Percentiles rank a stretch among this genome's conserved stretches.
These are phyloP conservation scores for Guyanaporus albipodus DNA, from an alignment of 768 basidiomycete species.

Conservation along the genomic window DNA sequence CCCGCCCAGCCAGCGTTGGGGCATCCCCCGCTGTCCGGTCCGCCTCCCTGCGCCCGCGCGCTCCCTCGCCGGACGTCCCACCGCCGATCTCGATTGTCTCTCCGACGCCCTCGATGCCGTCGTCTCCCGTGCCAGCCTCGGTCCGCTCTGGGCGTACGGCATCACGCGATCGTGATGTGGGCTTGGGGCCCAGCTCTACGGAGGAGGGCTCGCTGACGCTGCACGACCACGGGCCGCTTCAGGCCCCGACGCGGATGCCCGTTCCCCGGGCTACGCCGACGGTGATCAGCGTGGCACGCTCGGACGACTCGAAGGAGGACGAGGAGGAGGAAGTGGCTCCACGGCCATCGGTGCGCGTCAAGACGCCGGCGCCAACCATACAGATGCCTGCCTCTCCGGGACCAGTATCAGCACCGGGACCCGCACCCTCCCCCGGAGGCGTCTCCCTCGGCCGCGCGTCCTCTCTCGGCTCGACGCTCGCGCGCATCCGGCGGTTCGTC, in stretches of 20 bases:
- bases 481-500: slow-evolving; percentile 36
- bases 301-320: too few relatives aligned
- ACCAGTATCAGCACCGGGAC: too few relatives aligned
- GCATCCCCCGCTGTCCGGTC: not conserved
- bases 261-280: not conserved
- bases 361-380: too few relatives aligned
- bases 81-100: slow-evolving; percentile 18
- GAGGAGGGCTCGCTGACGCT: slow-evolving; percentile 20
- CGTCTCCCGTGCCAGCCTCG: slow-evolving; percentile 4
- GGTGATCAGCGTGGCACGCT: too few relatives aligned
- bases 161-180: too few relatives aligned
- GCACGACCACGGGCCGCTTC: slow-evolving; percentile 7
- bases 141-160: too few relatives aligned
- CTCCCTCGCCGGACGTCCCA: not conserved
- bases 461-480: slow-evolving; percentile 26
- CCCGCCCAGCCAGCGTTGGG: not conserved
- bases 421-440: too few relatives aligned
- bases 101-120: slow-evolving; percentile 10
- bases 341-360: too few relatives aligned
- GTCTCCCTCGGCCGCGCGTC: too few relatives aligned
- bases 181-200: too few relatives aligned
- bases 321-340: too few relatives aligned
- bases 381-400: too few relatives aligned
- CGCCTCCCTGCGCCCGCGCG: not conserved
- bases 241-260: not conserved